Evolutionary conservation across 768 basidiomycete genomes (phyloP).

Genomic region (Lactarius tabidus): DNA sequence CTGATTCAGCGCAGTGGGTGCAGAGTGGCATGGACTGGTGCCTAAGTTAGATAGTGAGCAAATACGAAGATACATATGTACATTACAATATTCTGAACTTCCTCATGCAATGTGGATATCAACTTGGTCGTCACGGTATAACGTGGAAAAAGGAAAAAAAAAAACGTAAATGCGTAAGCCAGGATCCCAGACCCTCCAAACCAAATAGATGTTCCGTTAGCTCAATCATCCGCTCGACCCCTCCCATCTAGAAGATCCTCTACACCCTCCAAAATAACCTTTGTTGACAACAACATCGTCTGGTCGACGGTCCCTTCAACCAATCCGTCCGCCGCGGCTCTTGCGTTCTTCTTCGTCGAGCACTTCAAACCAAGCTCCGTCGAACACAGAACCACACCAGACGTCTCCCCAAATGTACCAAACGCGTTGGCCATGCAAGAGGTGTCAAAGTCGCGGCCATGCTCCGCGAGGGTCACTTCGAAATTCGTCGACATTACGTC

Average conservation of each 20-base stretch:
- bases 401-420: constrained; percentile 50
- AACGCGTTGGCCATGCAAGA: constrained; percentile 59
- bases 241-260: constrained; percentile 42
- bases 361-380: constrained; percentile 71
- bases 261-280: constrained; percentile 73
- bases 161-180: neutral
- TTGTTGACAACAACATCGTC: constrained; percentile 62
- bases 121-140: constrained; percentile 7
- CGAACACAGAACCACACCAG: constrained; percentile 50
- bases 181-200: neutral
- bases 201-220: neutral
- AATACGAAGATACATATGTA: constrained; percentile 5
- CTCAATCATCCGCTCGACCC: constrained; percentile 2
- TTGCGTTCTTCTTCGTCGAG: constrained; percentile 44
- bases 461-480: constrained; percentile 60
- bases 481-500: constrained; percentile 78
- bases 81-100: constrained; percentile 9
- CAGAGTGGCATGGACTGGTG: constrained; percentile 65
- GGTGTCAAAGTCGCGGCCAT: constrained; percentile 46
- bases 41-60: neutral
- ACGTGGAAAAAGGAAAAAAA: neutral
- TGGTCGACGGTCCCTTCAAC: constrained; percentile 49
- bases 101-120: constrained; percentile 9
- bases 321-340: constrained; percentile 27
- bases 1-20: constrained; percentile 64